Conservation (phyloP, 805 yeast species). For the Starmerella geochares region DNA sequence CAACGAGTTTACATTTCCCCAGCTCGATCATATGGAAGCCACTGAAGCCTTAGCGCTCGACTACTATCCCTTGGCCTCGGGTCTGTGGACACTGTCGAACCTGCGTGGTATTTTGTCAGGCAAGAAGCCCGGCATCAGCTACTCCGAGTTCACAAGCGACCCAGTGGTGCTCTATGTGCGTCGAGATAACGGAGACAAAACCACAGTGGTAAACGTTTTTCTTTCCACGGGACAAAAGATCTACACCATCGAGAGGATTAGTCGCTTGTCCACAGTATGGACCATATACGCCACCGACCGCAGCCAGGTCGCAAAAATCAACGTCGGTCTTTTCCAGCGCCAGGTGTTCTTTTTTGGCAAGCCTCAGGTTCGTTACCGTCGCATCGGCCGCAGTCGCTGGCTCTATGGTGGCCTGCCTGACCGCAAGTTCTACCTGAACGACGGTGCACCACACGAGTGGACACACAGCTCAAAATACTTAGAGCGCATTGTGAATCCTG, state of each 20-base stretch:
- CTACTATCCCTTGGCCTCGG: constrained; percentile 10
- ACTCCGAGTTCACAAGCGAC: background rate
- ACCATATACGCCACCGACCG: constrained; percentile 36
- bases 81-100: constrained; percentile 7
- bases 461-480: constrained; percentile 41
- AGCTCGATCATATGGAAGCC: constrained; percentile 2
- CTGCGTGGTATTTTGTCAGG: constrained; percentile 12
- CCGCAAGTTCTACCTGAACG: constrained; percentile 42
- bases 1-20: too few relatives aligned
- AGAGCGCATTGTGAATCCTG: constrained; percentile 46
- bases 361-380: constrained; percentile 33
- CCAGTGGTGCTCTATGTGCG: constrained; percentile 40
- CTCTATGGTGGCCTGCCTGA: constrained; percentile 33
- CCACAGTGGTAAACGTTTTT: constrained; percentile 42
- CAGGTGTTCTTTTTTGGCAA: constrained; percentile 33
- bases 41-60: constrained; percentile 10
- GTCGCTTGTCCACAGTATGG: constrained; percentile 46
- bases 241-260: constrained; percentile 44
- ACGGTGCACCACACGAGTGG: constrained; percentile 53
- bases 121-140: constrained; percentile 6
- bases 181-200: constrained; percentile 40
- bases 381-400: constrained; percentile 35
- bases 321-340: constrained; percentile 40
- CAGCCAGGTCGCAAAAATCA: constrained; percentile 42
- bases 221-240: constrained; percentile 37